Conservation (phyloP, 192 early-diverging fungal species). For the Chytriomyces confervae region DNA sequence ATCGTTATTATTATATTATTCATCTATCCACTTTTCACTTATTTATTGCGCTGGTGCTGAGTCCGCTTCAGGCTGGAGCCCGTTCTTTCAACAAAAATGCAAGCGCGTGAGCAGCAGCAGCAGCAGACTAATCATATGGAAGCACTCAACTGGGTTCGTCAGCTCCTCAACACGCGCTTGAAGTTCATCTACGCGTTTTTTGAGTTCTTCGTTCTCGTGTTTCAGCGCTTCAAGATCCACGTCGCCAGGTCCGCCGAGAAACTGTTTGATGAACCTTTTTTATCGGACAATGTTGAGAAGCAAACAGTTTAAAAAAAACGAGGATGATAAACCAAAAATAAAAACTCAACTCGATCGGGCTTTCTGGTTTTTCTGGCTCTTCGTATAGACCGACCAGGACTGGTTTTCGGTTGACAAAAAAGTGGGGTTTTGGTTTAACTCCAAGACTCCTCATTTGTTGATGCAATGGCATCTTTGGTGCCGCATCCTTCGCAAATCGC, state of each 20-base stretch:
- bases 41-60: too few relatives aligned
- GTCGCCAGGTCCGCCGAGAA: conserved; percentile 63
- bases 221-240: conserved; percentile 61
- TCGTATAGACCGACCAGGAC: conserved; percentile 70
- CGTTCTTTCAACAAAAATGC: too few relatives aligned
- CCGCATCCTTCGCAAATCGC: too few relatives aligned
- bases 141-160: conserved; percentile 29
- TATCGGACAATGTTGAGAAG: background rate
- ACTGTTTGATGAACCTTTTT: conserved; percentile 64
- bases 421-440: background rate
- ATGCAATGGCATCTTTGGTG: too few relatives aligned
- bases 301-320: background rate
- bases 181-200: conserved; percentile 59
- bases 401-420: conserved; percentile 8
- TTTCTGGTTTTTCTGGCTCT: conserved; percentile 70
- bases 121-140: background rate
- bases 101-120: too few relatives aligned
- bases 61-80: too few relatives aligned
- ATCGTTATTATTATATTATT: too few relatives aligned
- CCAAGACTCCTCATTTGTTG: too few relatives aligned
- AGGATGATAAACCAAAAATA: background rate
- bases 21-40: too few relatives aligned
- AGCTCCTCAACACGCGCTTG: conserved; percentile 57
- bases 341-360: conserved; percentile 56
- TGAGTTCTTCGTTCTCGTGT: conserved; percentile 65